Evolutionary conservation across 2,329 filamentous ascomycete genomes (phyloP), one percentile per base, ranked within the genome.

Genomic region (Trichoderma koningiopsis): DNA sequence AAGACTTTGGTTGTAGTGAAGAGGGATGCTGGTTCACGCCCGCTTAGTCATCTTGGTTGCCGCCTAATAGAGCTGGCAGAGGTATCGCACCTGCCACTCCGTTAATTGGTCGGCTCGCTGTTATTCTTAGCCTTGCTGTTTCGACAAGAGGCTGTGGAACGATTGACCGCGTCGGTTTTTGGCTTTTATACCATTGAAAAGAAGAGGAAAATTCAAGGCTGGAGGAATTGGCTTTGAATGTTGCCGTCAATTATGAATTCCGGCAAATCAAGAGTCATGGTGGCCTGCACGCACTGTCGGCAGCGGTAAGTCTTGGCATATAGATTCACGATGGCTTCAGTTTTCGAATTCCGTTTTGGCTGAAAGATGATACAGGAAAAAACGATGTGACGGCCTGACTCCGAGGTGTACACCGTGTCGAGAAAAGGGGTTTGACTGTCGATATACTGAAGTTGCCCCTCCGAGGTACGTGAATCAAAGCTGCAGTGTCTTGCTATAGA

Each of bases 201-300:
- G 5, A 16, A 10, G 3, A 19, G 14, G 13, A 5, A 4, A 11
- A 16, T 14, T 13, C 13, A 22, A 19, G 16, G 16, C 10, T 19
- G 16, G 19, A n/a, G n/a, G 4, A n/a, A 47, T 47, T 47, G 43
- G 4, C 8, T 47, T 8, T 4, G 5, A 22, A 7, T 3, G 2
- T 7, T 40, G 13, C 24, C 43, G 27, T 0, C 5, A 8, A 35
- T 33, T 64, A 69, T 69, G 68, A 69, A 24, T 55, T 16, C 68
- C 35, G 55, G 37, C 29, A 37, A 35, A 52, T 22, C 24, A 29
- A 64, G 61, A 40, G 58, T 33, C 29, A 64, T 63, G 59, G 43
- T 69, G 8, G 68, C 68, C 22, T 69, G 68, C 53, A 65, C 47
- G 8, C 33, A 65, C 56, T 69, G 68, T 60, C 68, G 68, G 14